Evolutionary conservation across 192 early-diverging fungal genomes (phyloP), one percentile per base, ranked within the genome.

Genomic region (Coemansia interrupta): DNA sequence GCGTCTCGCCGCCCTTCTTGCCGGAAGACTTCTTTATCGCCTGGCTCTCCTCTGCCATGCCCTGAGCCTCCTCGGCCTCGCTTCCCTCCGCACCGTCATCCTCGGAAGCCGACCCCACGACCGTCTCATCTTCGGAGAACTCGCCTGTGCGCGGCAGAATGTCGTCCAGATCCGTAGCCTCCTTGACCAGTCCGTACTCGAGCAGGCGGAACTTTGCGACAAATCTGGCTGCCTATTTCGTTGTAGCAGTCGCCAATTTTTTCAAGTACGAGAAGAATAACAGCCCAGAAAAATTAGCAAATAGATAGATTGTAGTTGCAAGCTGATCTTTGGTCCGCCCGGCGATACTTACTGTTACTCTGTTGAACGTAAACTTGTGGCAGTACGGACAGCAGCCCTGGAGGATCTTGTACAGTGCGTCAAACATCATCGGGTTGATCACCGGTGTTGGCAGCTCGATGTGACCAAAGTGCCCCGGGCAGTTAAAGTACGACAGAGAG

Each of bases 391-490:
- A 99, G 44, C 84, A 73, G 2, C 90, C 87, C 52, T 90, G 89
- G 9, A 99, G 75, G 42, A 96, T 70, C 63, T 85, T 87, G 73
- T 90, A 92, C 74, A 95, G 79, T n/a, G 92, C 85, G n/a, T 82
- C 80, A 68, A 98, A 96, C 66, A 96, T 92, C 82, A 96, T 84
- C 17, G 97, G 89, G 76, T 99, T 96, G 73, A 93, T 88, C 39
- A 89, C 89, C 19, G 92, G 90, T 13, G 84, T 81, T 12, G 89
- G 87, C 19, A 98, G 83, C 59, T 96, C 92, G 62, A 98, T 95
- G 69, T 98, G 93, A 14, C 95, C 94, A 83, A 95, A 98, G 62
- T 98, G 94, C 32, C 95, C 95, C 4, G 94, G 94, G 63, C 94
- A 98, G 38, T 82, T 81, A 61, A 83, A 88, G 80, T 92, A 80